phyloP scores from a whole-genome alignment of 208 protist species.

The Acanthamoeba castellanii region DNA sequence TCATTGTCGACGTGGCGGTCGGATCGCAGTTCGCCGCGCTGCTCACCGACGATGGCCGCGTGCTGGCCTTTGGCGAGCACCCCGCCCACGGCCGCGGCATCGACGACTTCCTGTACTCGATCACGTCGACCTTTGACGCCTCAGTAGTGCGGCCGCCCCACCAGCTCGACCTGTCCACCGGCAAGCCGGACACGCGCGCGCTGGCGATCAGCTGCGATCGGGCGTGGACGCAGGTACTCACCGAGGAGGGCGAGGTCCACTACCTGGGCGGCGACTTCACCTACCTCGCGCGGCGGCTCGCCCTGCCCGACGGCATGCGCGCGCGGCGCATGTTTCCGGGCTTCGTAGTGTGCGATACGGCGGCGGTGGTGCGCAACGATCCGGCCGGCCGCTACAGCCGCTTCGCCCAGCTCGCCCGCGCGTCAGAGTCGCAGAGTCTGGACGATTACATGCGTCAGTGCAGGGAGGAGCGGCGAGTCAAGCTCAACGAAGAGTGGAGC shows the following conservation, averaged over 20 bases:
- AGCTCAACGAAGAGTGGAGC: not conserved
- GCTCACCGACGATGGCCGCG: not conserved
- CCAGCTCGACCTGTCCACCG: not conserved
- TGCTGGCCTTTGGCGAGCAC: slow-evolving; percentile 15
- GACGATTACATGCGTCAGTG: not conserved
- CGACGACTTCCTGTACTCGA: not conserved
- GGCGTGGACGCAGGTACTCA: not conserved
- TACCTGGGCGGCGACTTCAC: not conserved
- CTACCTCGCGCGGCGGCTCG: not conserved
- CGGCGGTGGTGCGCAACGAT: not conserved
- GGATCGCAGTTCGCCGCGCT: not conserved
- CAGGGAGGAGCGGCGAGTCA: not conserved
- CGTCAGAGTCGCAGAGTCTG: not conserved
- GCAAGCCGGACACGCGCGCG: not conserved
- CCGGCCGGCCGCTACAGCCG: not conserved
- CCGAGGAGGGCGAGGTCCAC: not conserved
- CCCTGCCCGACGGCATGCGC: not conserved
- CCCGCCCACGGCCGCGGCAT: not conserved
- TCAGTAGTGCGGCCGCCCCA: not conserved
- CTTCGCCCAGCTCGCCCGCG: not conserved
- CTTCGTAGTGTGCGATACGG: not conserved
- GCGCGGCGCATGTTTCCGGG: not conserved
- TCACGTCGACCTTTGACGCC: not conserved
- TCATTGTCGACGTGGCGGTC: not conserved
- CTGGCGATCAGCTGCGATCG: not conserved